Conservation (phyloP, 176 grass and related monocot species). For the Carex pumila region DNA sequence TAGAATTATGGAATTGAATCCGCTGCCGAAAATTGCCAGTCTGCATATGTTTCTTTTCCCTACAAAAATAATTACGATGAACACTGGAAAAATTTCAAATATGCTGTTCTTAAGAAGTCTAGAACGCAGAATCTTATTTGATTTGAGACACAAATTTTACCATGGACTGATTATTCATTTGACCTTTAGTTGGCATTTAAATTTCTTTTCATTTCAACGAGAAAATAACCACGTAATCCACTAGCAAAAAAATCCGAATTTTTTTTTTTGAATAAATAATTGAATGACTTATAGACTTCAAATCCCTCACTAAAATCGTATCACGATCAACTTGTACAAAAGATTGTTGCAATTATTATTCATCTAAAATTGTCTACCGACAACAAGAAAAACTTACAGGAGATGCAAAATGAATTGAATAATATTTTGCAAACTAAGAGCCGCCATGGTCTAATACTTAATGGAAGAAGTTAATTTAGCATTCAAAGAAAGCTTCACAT, state of each 20-base stretch:
- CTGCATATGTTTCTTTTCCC: not conserved
- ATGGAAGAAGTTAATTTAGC: not conserved
- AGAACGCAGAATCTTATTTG: not conserved
- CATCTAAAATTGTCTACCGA: not conserved
- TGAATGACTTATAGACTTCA: too few species aligned
- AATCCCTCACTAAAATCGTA: not conserved
- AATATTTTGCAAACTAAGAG: not conserved
- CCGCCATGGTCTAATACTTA: not conserved
- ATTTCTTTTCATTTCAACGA: not conserved
- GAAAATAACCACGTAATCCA: not conserved
- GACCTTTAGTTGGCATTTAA: not conserved
- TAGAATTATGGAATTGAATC: not conserved
- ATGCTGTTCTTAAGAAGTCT: not conserved
- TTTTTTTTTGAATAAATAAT: too few species aligned
- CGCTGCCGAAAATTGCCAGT: not conserved
- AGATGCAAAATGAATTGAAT: not conserved
- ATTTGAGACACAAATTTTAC: not conserved
- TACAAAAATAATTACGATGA: not conserved
- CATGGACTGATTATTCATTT: not conserved
- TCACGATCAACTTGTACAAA: not conserved
- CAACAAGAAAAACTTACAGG: not conserved
- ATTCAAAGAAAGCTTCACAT: slow-evolving; percentile 5
- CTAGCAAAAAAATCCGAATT: not conserved
- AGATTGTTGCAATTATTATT: not conserved
- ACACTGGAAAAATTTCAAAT: not conserved